Base-by-base conservation (phyloP, 768 basidiomycete species). In the Tremella yokohamensis region DNA sequence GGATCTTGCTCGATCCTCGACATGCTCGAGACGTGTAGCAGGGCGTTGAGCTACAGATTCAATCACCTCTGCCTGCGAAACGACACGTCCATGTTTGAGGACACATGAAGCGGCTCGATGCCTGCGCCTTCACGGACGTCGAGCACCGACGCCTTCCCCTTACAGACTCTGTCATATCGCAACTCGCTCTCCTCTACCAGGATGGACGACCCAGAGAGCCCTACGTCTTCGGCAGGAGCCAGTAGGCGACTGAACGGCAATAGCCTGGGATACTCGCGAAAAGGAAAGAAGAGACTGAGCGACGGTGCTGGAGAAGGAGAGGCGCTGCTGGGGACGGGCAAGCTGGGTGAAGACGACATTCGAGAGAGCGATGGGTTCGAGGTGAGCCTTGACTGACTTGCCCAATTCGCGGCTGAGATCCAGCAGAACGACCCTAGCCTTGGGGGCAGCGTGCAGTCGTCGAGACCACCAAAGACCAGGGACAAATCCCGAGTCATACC, bases 401-500 rank as follows among this genome's bases (percentile, higher is more conserved):
- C 29, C 11, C 50, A 50, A 25, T 2, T 6, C 34, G 29, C 12
- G 25, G 40, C 20, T 11, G 13, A 12, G 11, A 19, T 48, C 16
- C 42, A 16, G 45, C 47, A 13, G 39, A 50, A 8, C 25, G 25
- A 11, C 19, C 6, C 29, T 11, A 34, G 11, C 29, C 11, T 34
- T 11, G 29, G 29, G 29, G 29, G 29, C 29, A 34, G 29, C 15
- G n/a, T 22, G 22, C 42, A 49, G 15, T 19, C 49, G 26, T 52
- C 54, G 19, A 40, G 42, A 19, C 49, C 44, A 11, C 62, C 60
- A 3, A 62, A 62, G 48, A 50, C 57, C n/a, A 63, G 63, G 42
- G 62, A 63, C 54, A 68, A 65, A 56, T 70, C 71, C 9, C 52
- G 71, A 22, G 63, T 54, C 1, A 73, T 73, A 50, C 65, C 66